phyloP scores from a whole-genome alignment of 805 yeast genomes.

The Tetrapisispora iriomotensis region DNA sequence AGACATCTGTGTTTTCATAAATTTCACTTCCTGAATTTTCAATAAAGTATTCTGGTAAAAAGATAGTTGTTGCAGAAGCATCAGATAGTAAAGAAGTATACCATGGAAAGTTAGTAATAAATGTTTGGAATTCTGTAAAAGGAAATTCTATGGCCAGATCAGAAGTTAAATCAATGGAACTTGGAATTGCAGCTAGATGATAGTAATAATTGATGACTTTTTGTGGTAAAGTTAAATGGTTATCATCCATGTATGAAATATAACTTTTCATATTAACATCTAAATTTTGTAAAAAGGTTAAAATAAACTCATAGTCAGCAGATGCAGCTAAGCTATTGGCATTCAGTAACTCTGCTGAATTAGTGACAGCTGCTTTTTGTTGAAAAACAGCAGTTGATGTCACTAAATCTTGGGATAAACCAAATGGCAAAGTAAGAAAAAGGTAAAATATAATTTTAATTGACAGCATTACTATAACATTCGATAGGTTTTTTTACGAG shows the following conservation, averaged over 20 bases:
- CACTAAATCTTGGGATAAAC: not conserved
- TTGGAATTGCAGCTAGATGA: slow-evolving; percentile 20
- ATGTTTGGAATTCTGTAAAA: slow-evolving; percentile 29
- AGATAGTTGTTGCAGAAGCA: slow-evolving; percentile 16
- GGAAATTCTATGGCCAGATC: slow-evolving; percentile 29
- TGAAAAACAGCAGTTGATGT: not conserved
- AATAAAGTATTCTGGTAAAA: slow-evolving; percentile 20
- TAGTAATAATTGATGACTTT: slow-evolving; percentile 28
- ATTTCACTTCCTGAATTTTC: not conserved
- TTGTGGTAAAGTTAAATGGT: slow-evolving; percentile 29
- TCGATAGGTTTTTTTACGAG: too few species aligned
- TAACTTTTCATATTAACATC: slow-evolving; percentile 21
- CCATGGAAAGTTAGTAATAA: slow-evolving; percentile 29
- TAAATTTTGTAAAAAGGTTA: slow-evolving; percentile 28
- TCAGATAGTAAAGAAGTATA: slow-evolving; percentile 17
- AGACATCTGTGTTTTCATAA: not conserved
- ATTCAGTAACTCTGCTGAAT: not conserved
- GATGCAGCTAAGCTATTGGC: slow-evolving; percentile 23
- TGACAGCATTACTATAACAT: too few species aligned
- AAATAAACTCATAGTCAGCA: slow-evolving; percentile 25
- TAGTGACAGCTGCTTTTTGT: not conserved
- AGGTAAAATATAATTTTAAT: not conserved
- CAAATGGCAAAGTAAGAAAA: not conserved
- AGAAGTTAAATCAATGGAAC: slow-evolving; percentile 17
- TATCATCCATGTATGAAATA: slow-evolving; percentile 29